Evolutionary conservation across 176 grass and related monocot genomes (phyloP).

Genomic region (Cenchrus purpureus): DNA sequence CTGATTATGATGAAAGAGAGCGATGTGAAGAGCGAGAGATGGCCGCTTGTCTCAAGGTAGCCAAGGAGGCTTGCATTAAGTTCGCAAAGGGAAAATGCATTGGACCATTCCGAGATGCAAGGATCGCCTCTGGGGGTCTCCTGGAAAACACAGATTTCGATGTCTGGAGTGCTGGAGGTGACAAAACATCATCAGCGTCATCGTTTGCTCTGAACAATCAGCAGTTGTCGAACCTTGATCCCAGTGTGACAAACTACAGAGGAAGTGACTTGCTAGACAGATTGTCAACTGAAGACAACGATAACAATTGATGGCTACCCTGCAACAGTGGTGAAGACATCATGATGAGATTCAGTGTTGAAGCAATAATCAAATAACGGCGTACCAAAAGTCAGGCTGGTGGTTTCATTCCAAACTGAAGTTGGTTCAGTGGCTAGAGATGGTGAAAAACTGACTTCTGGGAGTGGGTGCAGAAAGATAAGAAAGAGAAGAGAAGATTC

Average conservation of each 20-base stretch:
- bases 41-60: constrained; percentile 50
- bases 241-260: constrained; percentile 44
- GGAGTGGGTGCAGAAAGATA: background rate
- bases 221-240: background rate
- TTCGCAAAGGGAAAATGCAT: constrained; percentile 73
- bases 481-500: background rate
- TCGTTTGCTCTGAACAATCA: background rate
- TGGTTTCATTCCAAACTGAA: background rate
- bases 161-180: constrained; percentile 24
- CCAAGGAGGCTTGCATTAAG: constrained; percentile 66
- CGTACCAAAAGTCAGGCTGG: background rate
- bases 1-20: constrained; percentile 59
- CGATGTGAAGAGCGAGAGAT: constrained; percentile 77
- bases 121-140: constrained; percentile 46
- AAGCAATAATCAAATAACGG: background rate
- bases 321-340: background rate
- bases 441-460: background rate
- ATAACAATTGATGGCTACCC: background rate
- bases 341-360: background rate
- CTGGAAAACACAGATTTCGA: constrained; percentile 50
- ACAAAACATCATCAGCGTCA: background rate
- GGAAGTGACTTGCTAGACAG: constrained; percentile 57
- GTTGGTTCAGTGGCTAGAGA: background rate
- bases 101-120: constrained; percentile 70
- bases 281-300: constrained; percentile 20